Evolutionary conservation across 495 filamentous ascomycete species (phyloP).

Genomic region (Durotheca rogersii): DNA sequence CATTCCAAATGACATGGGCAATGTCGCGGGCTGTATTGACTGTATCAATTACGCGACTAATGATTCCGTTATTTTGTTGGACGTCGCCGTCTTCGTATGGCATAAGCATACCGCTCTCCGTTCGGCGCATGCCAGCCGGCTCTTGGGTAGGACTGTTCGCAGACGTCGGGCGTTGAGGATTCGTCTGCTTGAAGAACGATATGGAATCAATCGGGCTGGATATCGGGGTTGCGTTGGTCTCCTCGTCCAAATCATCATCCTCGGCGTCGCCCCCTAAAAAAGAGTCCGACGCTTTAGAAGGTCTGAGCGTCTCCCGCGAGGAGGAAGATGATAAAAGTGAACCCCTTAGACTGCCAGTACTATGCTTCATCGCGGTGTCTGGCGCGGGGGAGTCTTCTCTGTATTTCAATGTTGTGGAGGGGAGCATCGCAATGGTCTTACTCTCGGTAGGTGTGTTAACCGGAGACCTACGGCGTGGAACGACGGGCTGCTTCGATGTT

Average conservation of each 20-base stretch:
- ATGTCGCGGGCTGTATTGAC: constrained; percentile 97
- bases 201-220: constrained; percentile 23
- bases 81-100: constrained; percentile 73
- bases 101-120: constrained; percentile 83
- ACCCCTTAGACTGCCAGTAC: constrained; percentile 46
- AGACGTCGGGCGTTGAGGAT: constrained; percentile 40
- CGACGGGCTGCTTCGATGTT: constrained; percentile 41
- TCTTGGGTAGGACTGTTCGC: constrained; percentile 41
- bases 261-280: constrained; percentile 58
- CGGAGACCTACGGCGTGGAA: constrained; percentile 44
- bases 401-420: constrained; percentile 90
- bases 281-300: constrained; percentile 67
- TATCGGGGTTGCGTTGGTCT: constrained; percentile 55
- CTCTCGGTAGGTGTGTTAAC: constrained; percentile 62
- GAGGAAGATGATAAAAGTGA: constrained; percentile 63
- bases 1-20: constrained; percentile 96
- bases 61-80: constrained; percentile 56
- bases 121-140: constrained; percentile 62
- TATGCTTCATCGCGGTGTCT: constrained; percentile 60
- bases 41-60: constrained; percentile 85
- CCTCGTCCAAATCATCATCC: constrained; percentile 50
- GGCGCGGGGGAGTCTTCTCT: constrained; percentile 74
- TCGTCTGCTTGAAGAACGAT: constrained; percentile 22
- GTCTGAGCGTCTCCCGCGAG: constrained; percentile 74
- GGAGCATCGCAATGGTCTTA: constrained; percentile 91